Conservation (phyloP, 768 basidiomycete species). For the Gymnopilus junonius region DNA sequence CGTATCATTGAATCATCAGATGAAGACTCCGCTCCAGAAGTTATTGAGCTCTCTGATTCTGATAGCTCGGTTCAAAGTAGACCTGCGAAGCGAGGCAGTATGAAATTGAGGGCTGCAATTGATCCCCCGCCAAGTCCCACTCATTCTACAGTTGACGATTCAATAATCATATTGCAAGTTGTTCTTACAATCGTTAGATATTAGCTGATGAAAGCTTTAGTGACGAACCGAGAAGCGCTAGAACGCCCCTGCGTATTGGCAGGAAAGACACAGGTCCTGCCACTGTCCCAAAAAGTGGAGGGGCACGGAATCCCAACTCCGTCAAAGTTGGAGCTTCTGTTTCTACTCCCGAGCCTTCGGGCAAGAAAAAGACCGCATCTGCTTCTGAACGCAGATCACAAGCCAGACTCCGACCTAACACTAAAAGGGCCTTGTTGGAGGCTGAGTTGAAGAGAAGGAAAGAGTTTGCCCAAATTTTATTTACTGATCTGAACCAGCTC, state of each 20-base stretch:
- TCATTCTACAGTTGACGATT: conserved; percentile 21
- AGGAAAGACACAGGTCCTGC: neutral
- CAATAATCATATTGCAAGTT: conserved; percentile 37
- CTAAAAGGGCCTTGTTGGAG: conserved; percentile 46
- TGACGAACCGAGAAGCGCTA: conserved; percentile 54
- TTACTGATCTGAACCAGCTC: conserved; percentile 57
- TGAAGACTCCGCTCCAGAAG: conserved; percentile 26
- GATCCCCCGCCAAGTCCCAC: neutral
- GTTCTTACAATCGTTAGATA: neutral
- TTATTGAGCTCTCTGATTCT: conserved; percentile 35
- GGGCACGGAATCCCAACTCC: neutral
- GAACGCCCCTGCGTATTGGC: conserved; percentile 43
- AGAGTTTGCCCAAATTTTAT: conserved; percentile 62
- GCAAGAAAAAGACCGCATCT: neutral
- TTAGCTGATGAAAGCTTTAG: conserved; percentile 20
- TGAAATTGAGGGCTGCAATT: neutral
- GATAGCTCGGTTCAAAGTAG: conserved; percentile 24
- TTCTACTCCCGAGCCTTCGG: neutral
- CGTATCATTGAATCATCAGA: conserved; percentile 42
- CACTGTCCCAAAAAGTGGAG: neutral
- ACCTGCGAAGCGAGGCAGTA: neutral
- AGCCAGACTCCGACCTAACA: conserved; percentile 25
- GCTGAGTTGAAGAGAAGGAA: conserved; percentile 50
- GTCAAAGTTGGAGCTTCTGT: neutral
- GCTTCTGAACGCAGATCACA: conserved; percentile 5